A percentile compares a stretch with the other conserved stretches of the same genome.
phyloP scores from a whole-genome alignment of 1,284 basidiomycete species.

The Moniliophthora roreri region DNA sequence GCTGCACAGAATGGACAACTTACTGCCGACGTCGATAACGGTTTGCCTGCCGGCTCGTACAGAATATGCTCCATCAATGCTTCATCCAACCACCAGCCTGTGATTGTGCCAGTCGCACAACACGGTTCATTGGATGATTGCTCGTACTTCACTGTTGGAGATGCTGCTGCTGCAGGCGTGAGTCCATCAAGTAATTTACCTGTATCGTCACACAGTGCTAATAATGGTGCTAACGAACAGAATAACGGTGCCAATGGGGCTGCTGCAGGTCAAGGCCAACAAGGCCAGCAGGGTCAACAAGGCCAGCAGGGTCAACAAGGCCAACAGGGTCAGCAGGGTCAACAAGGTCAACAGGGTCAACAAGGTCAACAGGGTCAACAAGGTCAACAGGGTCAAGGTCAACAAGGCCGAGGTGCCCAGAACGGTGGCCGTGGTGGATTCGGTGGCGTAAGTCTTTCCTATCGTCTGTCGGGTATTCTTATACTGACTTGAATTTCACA shows the following conservation, averaged over 20 bases:
- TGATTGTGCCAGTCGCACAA: constrained; percentile 49
- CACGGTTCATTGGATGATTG: constrained; percentile 52
- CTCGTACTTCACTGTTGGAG: constrained; percentile 32
- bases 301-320: no score
- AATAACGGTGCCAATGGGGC: neutral
- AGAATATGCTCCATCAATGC: constrained; percentile 47
- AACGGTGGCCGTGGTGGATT: no score
- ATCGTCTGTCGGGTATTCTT: no score
- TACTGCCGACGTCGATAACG: constrained; percentile 41
- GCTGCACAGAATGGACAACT: constrained; percentile 40
- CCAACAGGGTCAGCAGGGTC: no score
- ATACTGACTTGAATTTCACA: no score
- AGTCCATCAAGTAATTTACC: neutral
- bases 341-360: no score
- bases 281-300: no score
- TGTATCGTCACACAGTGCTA: no score
- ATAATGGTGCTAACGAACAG: neutral
- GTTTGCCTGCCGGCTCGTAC: constrained; percentile 51
- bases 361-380: no score
- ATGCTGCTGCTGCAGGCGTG: neutral
- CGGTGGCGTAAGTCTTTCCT: no score
- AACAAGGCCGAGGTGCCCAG: no score
- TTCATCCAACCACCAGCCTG: constrained; percentile 57
- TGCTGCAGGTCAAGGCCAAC: neutral
- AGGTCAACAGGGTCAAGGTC: no score